Base-by-base conservation (phyloP, 2,329 filamentous ascomycete genomes). In the Parafenestella ontariensis region DNA sequence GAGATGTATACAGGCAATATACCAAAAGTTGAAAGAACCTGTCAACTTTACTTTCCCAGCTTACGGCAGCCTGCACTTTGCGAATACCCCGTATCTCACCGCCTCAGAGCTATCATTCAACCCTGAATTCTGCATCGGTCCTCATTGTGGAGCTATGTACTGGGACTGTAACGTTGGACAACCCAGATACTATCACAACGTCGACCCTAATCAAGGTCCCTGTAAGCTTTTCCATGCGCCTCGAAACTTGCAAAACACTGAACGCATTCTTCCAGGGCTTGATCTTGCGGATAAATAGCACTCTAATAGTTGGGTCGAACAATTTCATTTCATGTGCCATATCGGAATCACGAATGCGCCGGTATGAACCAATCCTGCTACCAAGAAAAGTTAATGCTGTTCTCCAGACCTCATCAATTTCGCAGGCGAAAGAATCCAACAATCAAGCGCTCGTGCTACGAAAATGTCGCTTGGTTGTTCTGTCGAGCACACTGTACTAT, bases 61-160 rank as follows among this genome's bases (percentile, higher is more conserved):
- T 0, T 78, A 75, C 62, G 74, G 76, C 0, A 78, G 73, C 56
- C 58, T 78, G 18, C 59, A 59, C 36, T 73, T 76, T 54, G 41
- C 60, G 5, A 56, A 65, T 42, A 56, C 61, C 13, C 55, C 60
- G 24, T 58, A 60, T 47, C 17, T 62, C 23, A 3, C 58, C 17
- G 20, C 47, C 42, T 49, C 39, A 1, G 59, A 61, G 20, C 33
- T 65, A 7, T 23, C 48, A 10, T 56, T 65, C 3, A 39, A 58
- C 11, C 13, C 64, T 34, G 61, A 64, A 13, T 71, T 69, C 46
- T 71, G 59, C 42, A 71, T 75, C 41, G 71, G 69, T 41, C 70
- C 70, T 17, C 64, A 72, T 47, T 72, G 66, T 59, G 68, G 64
- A 44, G 39, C 49, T 55, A 61, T 48, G 42, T 71, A 71, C 54